Percentiles rank a stretch among this genome's conserved stretches.
Evolutionary conservation across 345 rosid species (phyloP).

Genomic region (Eutrema japonicum): DNA sequence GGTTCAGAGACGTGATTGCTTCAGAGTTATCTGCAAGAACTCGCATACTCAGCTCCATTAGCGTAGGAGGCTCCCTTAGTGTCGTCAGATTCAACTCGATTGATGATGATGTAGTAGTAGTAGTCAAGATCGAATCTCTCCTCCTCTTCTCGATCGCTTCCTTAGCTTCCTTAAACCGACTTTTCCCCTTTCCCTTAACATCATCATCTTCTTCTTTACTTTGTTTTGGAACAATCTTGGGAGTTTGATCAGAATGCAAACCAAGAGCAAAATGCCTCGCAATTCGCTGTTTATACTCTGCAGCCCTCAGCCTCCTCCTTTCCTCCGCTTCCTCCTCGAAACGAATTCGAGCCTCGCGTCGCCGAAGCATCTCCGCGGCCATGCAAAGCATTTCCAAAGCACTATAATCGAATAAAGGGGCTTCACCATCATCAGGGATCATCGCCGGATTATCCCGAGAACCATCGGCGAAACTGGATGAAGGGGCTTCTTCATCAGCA

Average conservation of each 20-base stretch:
- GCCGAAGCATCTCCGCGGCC: background rate
- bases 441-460: background rate
- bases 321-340: background rate
- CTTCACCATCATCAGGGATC: background rate
- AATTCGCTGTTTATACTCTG: too few species aligned
- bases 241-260: background rate
- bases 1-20: conserved; percentile 45
- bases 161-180: conserved; percentile 44
- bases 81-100: background rate
- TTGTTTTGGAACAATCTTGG: background rate
- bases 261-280: background rate
- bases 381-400: background rate
- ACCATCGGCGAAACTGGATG: background rate
- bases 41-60: conserved; percentile 45
- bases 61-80: conserved; percentile 38
- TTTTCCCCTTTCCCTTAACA: background rate
- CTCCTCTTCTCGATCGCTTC: conserved; percentile 40
- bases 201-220: background rate
- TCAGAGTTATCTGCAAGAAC: conserved; percentile 48
- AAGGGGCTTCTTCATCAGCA: background rate
- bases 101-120: background rate
- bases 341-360: background rate
- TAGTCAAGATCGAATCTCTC: conserved; percentile 9
- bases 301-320: background rate
- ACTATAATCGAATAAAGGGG: too few species aligned